A percentile compares a stretch with the other conserved stretches of the same genome.
phyloP scores from a whole-genome alignment of 768 basidiomycete genomes.

The Psilocybe sp. region DNA sequence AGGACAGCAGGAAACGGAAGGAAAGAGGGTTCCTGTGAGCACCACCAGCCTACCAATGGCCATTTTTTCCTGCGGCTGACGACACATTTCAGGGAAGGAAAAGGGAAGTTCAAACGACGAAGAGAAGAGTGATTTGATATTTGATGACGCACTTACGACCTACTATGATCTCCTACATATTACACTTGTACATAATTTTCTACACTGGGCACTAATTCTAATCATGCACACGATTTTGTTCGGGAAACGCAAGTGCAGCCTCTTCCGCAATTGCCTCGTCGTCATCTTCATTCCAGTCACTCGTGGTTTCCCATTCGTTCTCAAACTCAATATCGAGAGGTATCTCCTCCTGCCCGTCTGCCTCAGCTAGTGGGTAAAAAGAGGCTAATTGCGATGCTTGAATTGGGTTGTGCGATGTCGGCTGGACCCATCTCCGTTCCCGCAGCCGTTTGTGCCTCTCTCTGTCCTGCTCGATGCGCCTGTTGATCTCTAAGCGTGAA shows the following conservation, averaged over 20 bases:
- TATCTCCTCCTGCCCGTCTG: slow-evolving; percentile 56
- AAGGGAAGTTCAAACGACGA: slow-evolving; percentile 44
- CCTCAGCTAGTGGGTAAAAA: slow-evolving; percentile 56
- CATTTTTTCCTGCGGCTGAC: background rate
- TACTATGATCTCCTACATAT: too few relatives aligned
- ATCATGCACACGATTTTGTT: slow-evolving; percentile 1
- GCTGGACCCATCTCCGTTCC: slow-evolving; percentile 91
- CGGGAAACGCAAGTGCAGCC: slow-evolving; percentile 66
- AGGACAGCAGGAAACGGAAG: slow-evolving; percentile 84
- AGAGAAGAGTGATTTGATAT: slow-evolving; percentile 29
- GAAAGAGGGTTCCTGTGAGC: slow-evolving; percentile 15
- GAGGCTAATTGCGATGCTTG: slow-evolving; percentile 48
- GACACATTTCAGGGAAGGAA: slow-evolving; percentile 38
- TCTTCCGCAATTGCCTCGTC: slow-evolving; percentile 74
- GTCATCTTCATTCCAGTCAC: slow-evolving; percentile 90
- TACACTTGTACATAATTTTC: too few relatives aligned
- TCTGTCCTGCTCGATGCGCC: slow-evolving; percentile 88
- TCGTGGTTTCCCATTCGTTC: slow-evolving; percentile 87
- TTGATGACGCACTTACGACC: background rate
- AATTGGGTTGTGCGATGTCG: slow-evolving; percentile 52
- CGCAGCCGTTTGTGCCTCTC: slow-evolving; percentile 90
- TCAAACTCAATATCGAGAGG: slow-evolving; percentile 79
- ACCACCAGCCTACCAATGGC: background rate
- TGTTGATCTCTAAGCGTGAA: slow-evolving; percentile 68
- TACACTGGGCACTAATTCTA: too few relatives aligned